Conservation (phyloP, 2,329 filamentous ascomycete genomes). For the Talaromyces funiculosus region DNA sequence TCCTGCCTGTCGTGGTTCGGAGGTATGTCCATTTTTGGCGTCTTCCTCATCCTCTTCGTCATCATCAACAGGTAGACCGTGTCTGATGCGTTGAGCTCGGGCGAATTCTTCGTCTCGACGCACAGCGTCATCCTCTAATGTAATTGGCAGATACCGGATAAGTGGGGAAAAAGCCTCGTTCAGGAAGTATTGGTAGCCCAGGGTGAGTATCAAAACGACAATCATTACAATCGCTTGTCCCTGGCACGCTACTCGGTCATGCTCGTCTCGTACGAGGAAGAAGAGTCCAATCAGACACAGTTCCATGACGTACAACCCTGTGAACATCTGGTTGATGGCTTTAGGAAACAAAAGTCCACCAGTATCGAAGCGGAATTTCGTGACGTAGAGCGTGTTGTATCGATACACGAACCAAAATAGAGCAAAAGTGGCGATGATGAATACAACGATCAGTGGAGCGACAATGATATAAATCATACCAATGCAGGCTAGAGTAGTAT, state of each 20-base stretch:
- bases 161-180: constrained; percentile 81
- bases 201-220: constrained; percentile 63
- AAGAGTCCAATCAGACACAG: constrained; percentile 84
- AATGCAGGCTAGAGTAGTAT: constrained; percentile 94
- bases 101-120: constrained; percentile 86
- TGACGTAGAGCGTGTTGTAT: constrained; percentile 96
- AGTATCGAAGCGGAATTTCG: constrained; percentile 81
- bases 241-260: constrained; percentile 54
- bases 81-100: constrained; percentile 64
- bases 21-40: constrained; percentile 35
- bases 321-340: constrained; percentile 93
- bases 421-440: constrained; percentile 86
- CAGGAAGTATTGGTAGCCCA: constrained; percentile 71
- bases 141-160: constrained; percentile 85
- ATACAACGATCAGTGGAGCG: constrained; percentile 82
- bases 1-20: constrained; percentile 27
- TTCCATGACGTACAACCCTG: constrained; percentile 91
- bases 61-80: constrained; percentile 55
- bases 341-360: constrained; percentile 86
- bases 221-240: constrained; percentile 84
- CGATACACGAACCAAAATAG: constrained; percentile 91
- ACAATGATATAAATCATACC: constrained; percentile 83
- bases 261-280: constrained; percentile 63
- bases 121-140: constrained; percentile 90
- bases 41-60: constrained; percentile 49